phyloP scores from a whole-genome alignment of 2,329 filamentous ascomycete genomes.

The Exserohilum rostratum region DNA sequence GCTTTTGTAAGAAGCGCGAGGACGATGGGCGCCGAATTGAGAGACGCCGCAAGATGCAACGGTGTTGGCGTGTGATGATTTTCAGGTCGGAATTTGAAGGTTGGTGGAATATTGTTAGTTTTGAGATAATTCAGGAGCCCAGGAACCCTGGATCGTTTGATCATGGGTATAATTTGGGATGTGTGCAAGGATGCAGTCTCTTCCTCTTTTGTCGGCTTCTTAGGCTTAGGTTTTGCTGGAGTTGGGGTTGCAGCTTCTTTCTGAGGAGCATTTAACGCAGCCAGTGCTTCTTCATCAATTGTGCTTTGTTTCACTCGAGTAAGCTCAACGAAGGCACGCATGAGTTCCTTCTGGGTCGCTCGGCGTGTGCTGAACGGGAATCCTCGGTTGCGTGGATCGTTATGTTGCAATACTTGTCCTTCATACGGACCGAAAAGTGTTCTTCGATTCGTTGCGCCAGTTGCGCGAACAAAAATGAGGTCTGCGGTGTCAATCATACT shows the following conservation, averaged over 20 bases:
- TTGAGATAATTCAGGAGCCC: slow-evolving; percentile 83
- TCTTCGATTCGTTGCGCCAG: slow-evolving; percentile 81
- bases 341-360: slow-evolving; percentile 91
- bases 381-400: slow-evolving; percentile 79
- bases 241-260: slow-evolving; percentile 48
- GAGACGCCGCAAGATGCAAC: slow-evolving; percentile 82
- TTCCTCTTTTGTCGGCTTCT: slow-evolving; percentile 78
- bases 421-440: slow-evolving; percentile 93
- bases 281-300: slow-evolving; percentile 70
- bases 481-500: slow-evolving; percentile 81
- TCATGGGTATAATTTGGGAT: slow-evolving; percentile 83
- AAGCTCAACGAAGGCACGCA: slow-evolving; percentile 92
- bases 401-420: slow-evolving; percentile 77
- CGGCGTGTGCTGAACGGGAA: slow-evolving; percentile 94
- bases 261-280: slow-evolving; percentile 54
- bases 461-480: slow-evolving; percentile 86
- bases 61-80: slow-evolving; percentile 81
- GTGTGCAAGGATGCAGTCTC: slow-evolving; percentile 84
- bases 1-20: slow-evolving; percentile 76
- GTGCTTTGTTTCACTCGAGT: slow-evolving; percentile 86
- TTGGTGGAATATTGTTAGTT: slow-evolving; percentile 71
- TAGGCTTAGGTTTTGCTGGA: slow-evolving; percentile 55
- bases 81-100: slow-evolving; percentile 76
- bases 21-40: slow-evolving; percentile 80
- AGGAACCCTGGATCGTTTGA: slow-evolving; percentile 87